Base-by-base conservation (phyloP, 805 yeast genomes). In the Blastobotrys mokoenaii region DNA sequence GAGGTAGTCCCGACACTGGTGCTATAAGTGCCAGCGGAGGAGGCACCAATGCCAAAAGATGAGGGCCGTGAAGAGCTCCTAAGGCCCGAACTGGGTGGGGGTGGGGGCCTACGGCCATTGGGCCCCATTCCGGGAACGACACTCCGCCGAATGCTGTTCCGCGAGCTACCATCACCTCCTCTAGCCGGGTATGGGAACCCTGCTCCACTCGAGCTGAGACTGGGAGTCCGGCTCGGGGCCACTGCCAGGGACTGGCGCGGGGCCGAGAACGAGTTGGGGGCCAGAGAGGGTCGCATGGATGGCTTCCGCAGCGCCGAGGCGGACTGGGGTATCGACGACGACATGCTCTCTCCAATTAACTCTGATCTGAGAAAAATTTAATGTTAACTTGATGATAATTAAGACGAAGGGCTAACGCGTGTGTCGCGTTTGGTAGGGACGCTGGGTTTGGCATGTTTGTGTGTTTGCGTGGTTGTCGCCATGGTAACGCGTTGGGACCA, bases 1-100 rank as follows among this genome's bases (percentile, higher is more conserved):
- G 54, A 18, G 20, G 29, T 20, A 1, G 48, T 33, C 6, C 38
- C 35, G 3, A 22, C 33, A 42, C 43, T 35, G 11, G 40, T 14
- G 5, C 30, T 12, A 33, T 22, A 14, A 5, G 25, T 39, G 11
- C 44, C 38, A 7, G 17, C 16, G 4, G 44, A 7, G 15, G 22
- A 25, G 17, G 18, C 29, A 27, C 46, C 45, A 10, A 48, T 30
- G 5, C 54, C 54, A 42, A 51, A 51, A 9, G 54, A 48, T 11
- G 54, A 50, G 15, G 46, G 51, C 18, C 49, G 45, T 16, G 48
- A 38, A 30, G 37, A n/a, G 32, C 44, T 12, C 31, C 17, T 18
- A 15, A 38, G 32, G n/a, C 38, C 15, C 11, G 25, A n/a, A 25
- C 20, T 20, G 8, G 27, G 27, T 22, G 27, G 27, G 8, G 27